These are phyloP conservation scores for Phyllosticta citribraziliensis DNA, from an alignment of 2,329 filamentous ascomycete genomes.

Conservation along the genomic window DNA sequence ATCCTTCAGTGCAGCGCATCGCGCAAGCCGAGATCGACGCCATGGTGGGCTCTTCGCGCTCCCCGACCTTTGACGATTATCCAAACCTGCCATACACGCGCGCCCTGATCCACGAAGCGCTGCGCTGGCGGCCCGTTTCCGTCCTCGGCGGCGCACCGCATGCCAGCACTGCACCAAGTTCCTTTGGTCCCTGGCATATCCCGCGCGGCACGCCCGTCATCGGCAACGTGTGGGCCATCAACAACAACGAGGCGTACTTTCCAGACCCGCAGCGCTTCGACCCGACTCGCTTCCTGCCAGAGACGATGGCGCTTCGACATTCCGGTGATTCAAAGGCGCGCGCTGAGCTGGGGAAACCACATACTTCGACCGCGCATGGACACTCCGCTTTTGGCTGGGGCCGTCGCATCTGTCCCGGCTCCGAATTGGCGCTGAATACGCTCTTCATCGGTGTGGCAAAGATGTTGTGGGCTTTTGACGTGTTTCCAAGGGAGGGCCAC, in stretches of 20 bases:
- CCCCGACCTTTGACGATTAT: constrained; percentile 30
- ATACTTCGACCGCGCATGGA: constrained; percentile 21
- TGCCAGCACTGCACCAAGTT: constrained; percentile 39
- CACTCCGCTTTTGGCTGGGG: constrained; percentile 29
- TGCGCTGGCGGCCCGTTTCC: constrained; percentile 29
- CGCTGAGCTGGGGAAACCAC: not conserved
- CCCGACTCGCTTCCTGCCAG: constrained; percentile 29
- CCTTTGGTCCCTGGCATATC: constrained; percentile 40
- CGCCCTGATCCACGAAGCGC: constrained; percentile 28
- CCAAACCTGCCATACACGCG: constrained; percentile 28
- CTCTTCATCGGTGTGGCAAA: constrained; percentile 25
- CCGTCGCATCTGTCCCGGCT: constrained; percentile 23
- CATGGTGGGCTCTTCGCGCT: constrained; percentile 21
- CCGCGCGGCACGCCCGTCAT: constrained; percentile 39
- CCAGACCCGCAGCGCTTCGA: constrained; percentile 30
- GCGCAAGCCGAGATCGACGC: constrained; percentile 35
- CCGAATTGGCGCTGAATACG: constrained; percentile 22
- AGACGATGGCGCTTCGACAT: not conserved
- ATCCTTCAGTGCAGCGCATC: constrained; percentile 33
- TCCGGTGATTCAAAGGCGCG: not conserved
- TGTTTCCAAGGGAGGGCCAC: constrained; percentile 19
- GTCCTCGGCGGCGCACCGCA: constrained; percentile 39
- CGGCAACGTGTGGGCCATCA: constrained; percentile 36
- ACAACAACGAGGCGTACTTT: constrained; percentile 33
- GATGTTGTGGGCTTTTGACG: constrained; percentile 27